Evolutionary conservation across 139 green algal species (phyloP), one percentile per base, ranked within the genome.

Genomic region (Chlorella sp.): DNA sequence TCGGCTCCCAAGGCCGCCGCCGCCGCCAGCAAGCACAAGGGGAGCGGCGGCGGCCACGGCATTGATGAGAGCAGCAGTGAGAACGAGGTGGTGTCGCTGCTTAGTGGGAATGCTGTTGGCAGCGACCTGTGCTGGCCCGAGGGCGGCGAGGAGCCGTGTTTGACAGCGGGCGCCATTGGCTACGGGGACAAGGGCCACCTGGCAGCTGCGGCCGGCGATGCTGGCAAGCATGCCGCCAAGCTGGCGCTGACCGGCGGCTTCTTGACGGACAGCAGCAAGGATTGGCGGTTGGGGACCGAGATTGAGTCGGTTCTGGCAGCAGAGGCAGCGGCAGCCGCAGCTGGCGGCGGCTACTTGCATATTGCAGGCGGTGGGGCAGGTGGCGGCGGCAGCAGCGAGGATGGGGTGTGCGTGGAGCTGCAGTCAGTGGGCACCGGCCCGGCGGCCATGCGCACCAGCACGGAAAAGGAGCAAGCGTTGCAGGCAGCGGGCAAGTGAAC

Each of bases 401-500:
- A 57, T 36, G 26, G 24, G 26, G 83, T 9, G 34, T 19, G 34
- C 7, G 19, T 61, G 36, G 60, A 87, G 83, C 60, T 78, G 83
- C 36, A 48, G 61, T 24, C 36, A 0, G 61, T 77, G 60, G 61
- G 18, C 36, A 12, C 61, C 36, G 40, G 12, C 26, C 69, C 77
- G 0, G 78, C 78, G 0, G 36, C n/a, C 21, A 61, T 24, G 83
- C 34, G 83, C 19, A 87, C 83, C 34, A 87, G 83, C 83, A 78
- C 48, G 9, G 83, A 87, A 24, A 87, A 87, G 83, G 83, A 87
- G 61, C 28, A 24, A 11, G 36, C 53, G 36, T 36, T 87, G 83
- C 28, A 15, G 61, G 40, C 36, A 36, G 83, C 83, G 12, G 61
- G 83, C 60, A 87, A 66, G 83, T 87, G 82, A 86, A 4, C 28